Evolutionary conservation across 169 alveolate genomes (phyloP), one percentile per base, ranked within the genome.

Genomic region (Plasmodium berghei): DNA sequence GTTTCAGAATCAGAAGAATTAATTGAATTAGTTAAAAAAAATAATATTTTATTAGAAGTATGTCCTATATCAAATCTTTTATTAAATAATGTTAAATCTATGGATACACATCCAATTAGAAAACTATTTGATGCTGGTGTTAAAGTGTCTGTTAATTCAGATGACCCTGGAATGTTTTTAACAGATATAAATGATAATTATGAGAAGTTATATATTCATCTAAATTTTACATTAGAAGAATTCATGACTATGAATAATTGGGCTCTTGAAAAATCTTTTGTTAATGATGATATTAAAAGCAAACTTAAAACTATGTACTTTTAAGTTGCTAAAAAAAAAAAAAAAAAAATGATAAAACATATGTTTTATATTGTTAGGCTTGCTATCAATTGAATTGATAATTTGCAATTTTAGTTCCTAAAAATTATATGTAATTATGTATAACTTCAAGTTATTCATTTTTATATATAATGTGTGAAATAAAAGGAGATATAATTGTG

Each of bases 101-200:
- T 89, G 91, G 73, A 73, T 22, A 87, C 88, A n/a, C 93, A 89
- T 58, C 93, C 93, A 1, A 89, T 89, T 9, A 89, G 90, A 75
- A 20, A 45, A 46, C 52, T 89, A n/a, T 89, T 75, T 56, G 93
- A 89, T 40, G 90, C 93, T 6, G 93, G 93, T 34, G 90, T 89
- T 26, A 89, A 89, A 73, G 90, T 89, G 5, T 89, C 91, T 1
- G 89, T 89, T 18, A 89, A 77, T 54, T 71, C 93, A 9, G 93
- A 89, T 58, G 93, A 89, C 9, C 93, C 93, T 14, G 89, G 88
- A 71, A 89, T 89, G 93, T 80, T 89, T 73, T 42, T 87, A 18
- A 75, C 85, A 28, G 59, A 87, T 26, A 52, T 89, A 16, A 74
- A 67, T 59, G 93, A 89, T 63, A 87, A 89, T 45, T 89, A 89